These are phyloP conservation scores for Psilocybe cyanescens DNA, from an alignment of 768 basidiomycete species.

Conservation along the genomic window DNA sequence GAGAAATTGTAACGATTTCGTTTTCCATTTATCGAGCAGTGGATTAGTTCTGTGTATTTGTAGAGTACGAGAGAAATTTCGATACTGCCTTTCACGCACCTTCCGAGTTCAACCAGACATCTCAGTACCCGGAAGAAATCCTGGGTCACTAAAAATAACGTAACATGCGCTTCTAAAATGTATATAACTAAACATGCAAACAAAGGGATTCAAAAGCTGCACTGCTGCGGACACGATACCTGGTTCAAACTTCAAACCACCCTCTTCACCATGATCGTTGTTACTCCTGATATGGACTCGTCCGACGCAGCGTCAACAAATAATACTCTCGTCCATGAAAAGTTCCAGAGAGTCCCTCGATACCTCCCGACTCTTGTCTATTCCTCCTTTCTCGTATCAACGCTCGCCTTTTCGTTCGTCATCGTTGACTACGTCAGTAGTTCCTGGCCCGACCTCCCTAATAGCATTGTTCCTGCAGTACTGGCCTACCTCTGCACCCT, in stretches of 20 bases:
- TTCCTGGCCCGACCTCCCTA: too few species aligned
- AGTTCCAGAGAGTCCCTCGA: not conserved
- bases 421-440: not conserved
- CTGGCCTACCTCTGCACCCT: not conserved
- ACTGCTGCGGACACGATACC: too few species aligned
- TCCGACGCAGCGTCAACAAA: not conserved
- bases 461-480: not conserved
- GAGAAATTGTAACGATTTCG: too few species aligned
- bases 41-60: slow-evolving; percentile 36
- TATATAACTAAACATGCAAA: too few species aligned
- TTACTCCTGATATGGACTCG: not conserved
- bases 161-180: too few species aligned
- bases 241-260: too few species aligned
- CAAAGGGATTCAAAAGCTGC: too few species aligned
- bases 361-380: not conserved
- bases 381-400: not conserved
- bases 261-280: not conserved
- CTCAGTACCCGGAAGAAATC: too few species aligned
- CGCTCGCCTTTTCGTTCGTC: not conserved
- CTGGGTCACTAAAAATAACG: too few species aligned
- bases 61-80: slow-evolving; percentile 48
- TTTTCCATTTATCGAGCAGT: too few species aligned
- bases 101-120: too few species aligned
- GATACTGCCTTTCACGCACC: slow-evolving; percentile 52
- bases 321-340: not conserved